A percentile compares a stretch with the other conserved stretches of the same genome.
phyloP scores from a whole-genome alignment of 805 yeast genomes.

The Starmerella apis region DNA sequence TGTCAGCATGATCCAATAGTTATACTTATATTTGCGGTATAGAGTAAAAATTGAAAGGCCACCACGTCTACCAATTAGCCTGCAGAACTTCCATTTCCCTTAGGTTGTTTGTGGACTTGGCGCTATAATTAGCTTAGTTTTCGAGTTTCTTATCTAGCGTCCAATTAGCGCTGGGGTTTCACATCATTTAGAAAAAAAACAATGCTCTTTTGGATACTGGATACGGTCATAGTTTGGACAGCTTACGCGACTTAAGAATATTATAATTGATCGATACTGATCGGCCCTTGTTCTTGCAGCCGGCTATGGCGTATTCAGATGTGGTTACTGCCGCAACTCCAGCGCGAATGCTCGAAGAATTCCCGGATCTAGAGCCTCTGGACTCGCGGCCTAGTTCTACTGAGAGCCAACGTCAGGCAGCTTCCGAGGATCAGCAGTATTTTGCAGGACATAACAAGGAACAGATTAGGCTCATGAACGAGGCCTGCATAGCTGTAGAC shows the following conservation, averaged over 20 bases:
- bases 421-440: constrained; percentile 32
- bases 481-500: constrained; percentile 87
- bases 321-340: constrained; percentile 22
- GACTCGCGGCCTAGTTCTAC: constrained; percentile 24
- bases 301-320: constrained; percentile 17
- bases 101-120: background rate
- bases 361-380: constrained; percentile 28
- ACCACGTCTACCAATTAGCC: too few species aligned
- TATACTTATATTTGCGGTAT: too few species aligned
- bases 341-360: constrained; percentile 23
- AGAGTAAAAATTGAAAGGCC: too few species aligned
- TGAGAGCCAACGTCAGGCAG: constrained; percentile 14
- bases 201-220: too few species aligned
- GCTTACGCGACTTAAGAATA: background rate
- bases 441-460: constrained; percentile 86
- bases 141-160: too few species aligned
- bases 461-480: constrained; percentile 91
- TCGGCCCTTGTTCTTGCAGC: background rate
- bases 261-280: background rate
- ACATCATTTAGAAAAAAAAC: too few species aligned
- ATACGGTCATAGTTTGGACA: background rate
- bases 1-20: too few species aligned
- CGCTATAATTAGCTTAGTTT: too few species aligned
- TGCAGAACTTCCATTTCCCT: too few species aligned
- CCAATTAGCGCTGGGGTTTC: too few species aligned